phyloP scores from a whole-genome alignment of 768 basidiomycete species.

The Boletus sp. region DNA sequence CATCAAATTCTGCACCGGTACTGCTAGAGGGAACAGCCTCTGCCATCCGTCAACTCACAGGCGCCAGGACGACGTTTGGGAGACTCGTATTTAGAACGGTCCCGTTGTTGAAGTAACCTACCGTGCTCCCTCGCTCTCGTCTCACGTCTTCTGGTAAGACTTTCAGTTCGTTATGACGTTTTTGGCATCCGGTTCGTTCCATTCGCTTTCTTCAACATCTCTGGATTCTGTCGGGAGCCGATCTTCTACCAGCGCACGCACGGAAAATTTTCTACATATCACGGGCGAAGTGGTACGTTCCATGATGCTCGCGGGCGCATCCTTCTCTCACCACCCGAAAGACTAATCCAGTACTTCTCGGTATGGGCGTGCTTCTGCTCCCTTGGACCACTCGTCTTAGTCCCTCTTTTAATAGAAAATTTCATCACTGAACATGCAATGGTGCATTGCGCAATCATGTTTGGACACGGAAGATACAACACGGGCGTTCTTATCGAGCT shows the following conservation, averaged over 20 bases:
- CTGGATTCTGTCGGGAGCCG: not conserved
- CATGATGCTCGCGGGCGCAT: not conserved
- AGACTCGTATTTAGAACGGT: not conserved
- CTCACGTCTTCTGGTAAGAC: slow-evolving; percentile 12
- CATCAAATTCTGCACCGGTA: not conserved
- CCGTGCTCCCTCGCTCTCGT: not conserved
- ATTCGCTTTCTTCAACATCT: not conserved
- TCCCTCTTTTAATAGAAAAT: slow-evolving; percentile 2
- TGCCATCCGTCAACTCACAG: not conserved
- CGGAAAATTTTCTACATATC: slow-evolving; percentile 10
- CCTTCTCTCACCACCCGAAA: slow-evolving; percentile 3
- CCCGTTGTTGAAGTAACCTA: not conserved
- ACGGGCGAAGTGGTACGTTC: slow-evolving; percentile 18
- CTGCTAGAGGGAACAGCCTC: not conserved
- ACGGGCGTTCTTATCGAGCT: slow-evolving; percentile 18
- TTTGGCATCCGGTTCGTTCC: not conserved
- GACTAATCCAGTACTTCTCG: slow-evolving; percentile 16
- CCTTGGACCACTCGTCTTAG: not conserved
- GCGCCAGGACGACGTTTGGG: not conserved
- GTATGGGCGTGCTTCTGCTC: slow-evolving; percentile 1
- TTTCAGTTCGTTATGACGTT: slow-evolving; percentile 1
- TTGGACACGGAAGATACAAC: slow-evolving; percentile 21
- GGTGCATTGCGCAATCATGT: slow-evolving; percentile 18
- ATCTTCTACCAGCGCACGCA: not conserved
- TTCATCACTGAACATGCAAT: slow-evolving; percentile 14